These are phyloP conservation scores for Tuber calosporum DNA, from an alignment of 495 filamentous ascomycete species.

Conservation along the genomic window DNA sequence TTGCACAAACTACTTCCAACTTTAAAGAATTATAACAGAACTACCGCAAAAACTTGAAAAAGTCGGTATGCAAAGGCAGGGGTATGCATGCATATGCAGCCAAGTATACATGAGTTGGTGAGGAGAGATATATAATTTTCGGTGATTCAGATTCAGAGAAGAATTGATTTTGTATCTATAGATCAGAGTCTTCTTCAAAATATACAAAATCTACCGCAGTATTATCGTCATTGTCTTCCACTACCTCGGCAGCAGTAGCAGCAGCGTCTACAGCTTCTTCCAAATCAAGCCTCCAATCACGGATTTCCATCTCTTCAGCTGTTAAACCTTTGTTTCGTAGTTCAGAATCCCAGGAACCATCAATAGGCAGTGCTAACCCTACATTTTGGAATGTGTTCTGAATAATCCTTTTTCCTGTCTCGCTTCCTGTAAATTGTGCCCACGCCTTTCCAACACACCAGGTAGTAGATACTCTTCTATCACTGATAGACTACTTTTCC, in stretches of 20 bases:
- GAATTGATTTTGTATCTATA: neutral
- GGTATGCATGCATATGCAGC: neutral
- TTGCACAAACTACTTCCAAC: too few species aligned
- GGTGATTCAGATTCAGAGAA: too few species aligned
- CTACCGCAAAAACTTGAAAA: too few species aligned
- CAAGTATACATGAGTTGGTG: neutral
- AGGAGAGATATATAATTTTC: neutral
- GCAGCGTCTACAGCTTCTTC: neutral
- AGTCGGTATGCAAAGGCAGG: neutral
- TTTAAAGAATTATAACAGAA: too few species aligned
- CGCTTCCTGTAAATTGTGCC: neutral
- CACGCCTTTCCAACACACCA: neutral
- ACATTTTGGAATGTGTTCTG: neutral
- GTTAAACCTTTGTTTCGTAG: neutral
- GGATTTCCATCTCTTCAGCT: neutral
- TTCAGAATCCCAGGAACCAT: neutral
- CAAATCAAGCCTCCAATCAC: neutral
- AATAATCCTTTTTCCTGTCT: neutral
- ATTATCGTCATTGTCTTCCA: neutral
- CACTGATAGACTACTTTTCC: neutral
- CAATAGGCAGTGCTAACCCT: neutral
- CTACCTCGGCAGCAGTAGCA: too few species aligned
- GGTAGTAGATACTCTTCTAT: neutral
- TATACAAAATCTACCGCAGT: neutral
- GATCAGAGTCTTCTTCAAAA: neutral